Base-by-base conservation (phyloP, 73 alveolate species). In the Tetrahymena thermophila region DNA sequence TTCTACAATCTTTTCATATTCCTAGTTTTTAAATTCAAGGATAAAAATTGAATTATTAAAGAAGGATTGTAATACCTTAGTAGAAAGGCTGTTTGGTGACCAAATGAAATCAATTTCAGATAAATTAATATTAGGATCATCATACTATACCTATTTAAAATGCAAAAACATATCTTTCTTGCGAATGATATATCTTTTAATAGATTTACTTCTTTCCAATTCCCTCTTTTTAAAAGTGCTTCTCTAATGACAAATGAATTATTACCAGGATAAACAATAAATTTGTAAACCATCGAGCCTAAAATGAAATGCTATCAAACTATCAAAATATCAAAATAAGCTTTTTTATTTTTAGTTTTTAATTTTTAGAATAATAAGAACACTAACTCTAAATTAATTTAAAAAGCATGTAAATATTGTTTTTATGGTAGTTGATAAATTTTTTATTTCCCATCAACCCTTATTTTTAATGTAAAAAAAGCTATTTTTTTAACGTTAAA, bases 181-280 rank as follows among this genome's bases (percentile, higher is more conserved):
- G 10, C 83, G 23, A 50, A 50, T 50, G 28, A 95, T 58, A 84
- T 50, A 35, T 85, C 94, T 21, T 94, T 96, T 35, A 89, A 94
- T 44, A 85, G 96, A 35, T 95, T 50, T 15, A 95, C 96, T 93
- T 97, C 99, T 43, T 57, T 93, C 98, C 99, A 97, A 55, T 85
- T 96, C 15, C 98, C 97, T 93, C 98, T 96, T 57, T 94, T 93
- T 11, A 85, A 28, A 56, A 97, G 93, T 5, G 96, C 96, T 34
- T 43, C 96, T 93, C 96, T 96, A 19, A 96, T 85, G 56, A 95
- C 96, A 37, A 96, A 93, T 6, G 98, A 97, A 43, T 95, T 94
- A 94, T 97, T 97, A 4, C 99, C 99, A 35, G 96, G 96, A 94
- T 94, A 85, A 17, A 97, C 97, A 57, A 34, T 28, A 94, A 42